phyloP scores from a whole-genome alignment of 1,139 yeast genomes.

The Scheffersomyces illinoinensis region DNA sequence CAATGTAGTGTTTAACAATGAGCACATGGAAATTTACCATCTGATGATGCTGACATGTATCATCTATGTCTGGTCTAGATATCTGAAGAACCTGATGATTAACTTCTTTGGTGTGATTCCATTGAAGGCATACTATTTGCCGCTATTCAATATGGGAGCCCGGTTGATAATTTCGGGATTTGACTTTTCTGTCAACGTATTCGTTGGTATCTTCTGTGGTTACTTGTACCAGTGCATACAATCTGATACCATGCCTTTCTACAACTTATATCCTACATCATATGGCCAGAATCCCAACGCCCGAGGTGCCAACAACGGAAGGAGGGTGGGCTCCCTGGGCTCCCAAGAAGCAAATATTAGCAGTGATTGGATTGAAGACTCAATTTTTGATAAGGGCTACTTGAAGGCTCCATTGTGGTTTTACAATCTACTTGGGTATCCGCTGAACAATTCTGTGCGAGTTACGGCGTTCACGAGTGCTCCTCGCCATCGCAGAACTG shows the following conservation, averaged over 20 bases:
- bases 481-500: background rate
- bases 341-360: conserved; percentile 1
- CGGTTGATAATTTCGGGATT: conserved; percentile 47
- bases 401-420: conserved; percentile 44
- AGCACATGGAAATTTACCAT: conserved; percentile 29
- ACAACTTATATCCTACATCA: conserved; percentile 47
- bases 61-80: conserved; percentile 61
- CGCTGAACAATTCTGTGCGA: conserved; percentile 26
- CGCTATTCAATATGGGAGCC: conserved; percentile 53
- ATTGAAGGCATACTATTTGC: conserved; percentile 59
- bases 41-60: conserved; percentile 51
- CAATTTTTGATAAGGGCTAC: conserved; percentile 45
- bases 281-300: conserved; percentile 25
- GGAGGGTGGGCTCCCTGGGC: conserved; percentile 31
- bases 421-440: conserved; percentile 33
- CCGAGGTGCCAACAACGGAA: conserved; percentile 17
- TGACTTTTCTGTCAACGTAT: conserved; percentile 36
- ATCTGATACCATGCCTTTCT: conserved; percentile 49
- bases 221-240: conserved; percentile 62
- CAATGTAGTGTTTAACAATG: conserved; percentile 21
- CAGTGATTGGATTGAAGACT: conserved; percentile 29
- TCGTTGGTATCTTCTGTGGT: conserved; percentile 54
- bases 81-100: conserved; percentile 50
- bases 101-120: conserved; percentile 56
- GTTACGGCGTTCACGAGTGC: conserved; percentile 29